Evolutionary conservation across 2,329 filamentous ascomycete genomes (phyloP).

Genomic region (Aureobasidium sp.): DNA sequence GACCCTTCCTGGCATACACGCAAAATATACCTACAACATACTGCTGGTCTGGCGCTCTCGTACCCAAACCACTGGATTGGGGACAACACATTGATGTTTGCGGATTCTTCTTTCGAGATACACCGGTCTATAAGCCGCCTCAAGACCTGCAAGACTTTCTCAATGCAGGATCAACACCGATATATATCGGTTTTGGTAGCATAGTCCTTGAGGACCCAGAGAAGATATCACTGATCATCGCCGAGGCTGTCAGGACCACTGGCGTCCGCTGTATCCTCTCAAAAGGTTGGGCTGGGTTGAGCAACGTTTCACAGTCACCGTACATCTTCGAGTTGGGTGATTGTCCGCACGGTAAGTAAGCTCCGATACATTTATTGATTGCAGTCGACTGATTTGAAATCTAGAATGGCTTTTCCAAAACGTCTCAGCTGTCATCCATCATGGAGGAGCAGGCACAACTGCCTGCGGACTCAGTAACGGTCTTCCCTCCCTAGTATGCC

Average conservation of each 20-base stretch:
- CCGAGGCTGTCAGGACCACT: constrained; percentile 25
- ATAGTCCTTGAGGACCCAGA: constrained; percentile 26
- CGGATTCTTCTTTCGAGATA: constrained; percentile 13
- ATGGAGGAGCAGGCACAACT: constrained; percentile 30
- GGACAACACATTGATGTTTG: constrained; percentile 26
- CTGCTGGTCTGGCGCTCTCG: constrained; percentile 16
- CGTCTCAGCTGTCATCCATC: constrained; percentile 28
- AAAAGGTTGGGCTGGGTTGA: constrained; percentile 15
- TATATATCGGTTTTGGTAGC: constrained; percentile 15
- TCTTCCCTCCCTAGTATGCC: neutral
- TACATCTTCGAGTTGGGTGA: neutral
- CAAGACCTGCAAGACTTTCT: constrained; percentile 11
- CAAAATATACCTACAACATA: constrained; percentile 13
- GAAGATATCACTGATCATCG: constrained; percentile 26
- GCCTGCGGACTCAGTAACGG: constrained; percentile 28
- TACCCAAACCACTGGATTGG: neutral
- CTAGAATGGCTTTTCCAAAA: constrained; percentile 27
- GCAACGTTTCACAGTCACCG: constrained; percentile 7
- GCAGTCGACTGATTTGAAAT: neutral
- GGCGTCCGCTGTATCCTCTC: constrained; percentile 11
- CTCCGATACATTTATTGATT: too few relatives aligned
- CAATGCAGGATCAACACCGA: constrained; percentile 9
- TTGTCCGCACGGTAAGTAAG: neutral
- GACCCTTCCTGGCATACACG: neutral
- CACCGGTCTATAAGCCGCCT: constrained; percentile 5